Evolutionary conservation across 768 basidiomycete genomes (phyloP).

Genomic region (Leccinum longicurvipes): DNA sequence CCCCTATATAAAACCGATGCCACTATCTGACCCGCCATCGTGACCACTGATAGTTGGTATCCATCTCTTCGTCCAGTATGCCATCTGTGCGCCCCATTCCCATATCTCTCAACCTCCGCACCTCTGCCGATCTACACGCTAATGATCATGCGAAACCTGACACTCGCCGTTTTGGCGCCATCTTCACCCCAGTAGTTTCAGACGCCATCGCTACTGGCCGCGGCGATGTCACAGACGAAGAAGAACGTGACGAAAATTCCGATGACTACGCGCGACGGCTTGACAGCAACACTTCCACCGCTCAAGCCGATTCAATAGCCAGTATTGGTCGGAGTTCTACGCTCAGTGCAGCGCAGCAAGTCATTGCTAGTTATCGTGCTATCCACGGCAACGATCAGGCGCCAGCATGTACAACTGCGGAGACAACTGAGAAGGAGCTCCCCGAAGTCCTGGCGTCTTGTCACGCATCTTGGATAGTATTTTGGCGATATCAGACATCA

Average conservation of each 20-base stretch:
- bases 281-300: not conserved
- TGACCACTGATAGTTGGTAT: slow-evolving; percentile 3
- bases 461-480: slow-evolving; percentile 68
- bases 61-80: slow-evolving; percentile 7
- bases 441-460: slow-evolving; percentile 43
- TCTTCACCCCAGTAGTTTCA: slow-evolving; percentile 17
- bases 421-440: slow-evolving; percentile 15
- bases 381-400: slow-evolving; percentile 1
- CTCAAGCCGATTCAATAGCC: slow-evolving; percentile 1
- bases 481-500: slow-evolving; percentile 77
- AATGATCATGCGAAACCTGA: slow-evolving; percentile 8
- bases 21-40: not conserved
- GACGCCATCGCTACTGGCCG: slow-evolving; percentile 3
- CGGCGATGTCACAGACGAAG: slow-evolving; percentile 11
- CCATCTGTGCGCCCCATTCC: not conserved
- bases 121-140: not conserved
- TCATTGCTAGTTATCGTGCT: slow-evolving; percentile 20
- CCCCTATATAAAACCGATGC: slow-evolving; percentile 17
- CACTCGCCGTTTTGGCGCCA: slow-evolving; percentile 27
- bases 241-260: slow-evolving; percentile 9
- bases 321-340: slow-evolving; percentile 1
- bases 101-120: slow-evolving; percentile 7
- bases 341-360: slow-evolving; percentile 22
- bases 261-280: slow-evolving; percentile 10
- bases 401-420: not conserved